Evolutionary conservation across 345 rosid species (phyloP).

Genomic region (Cardamine resedifolia): DNA sequence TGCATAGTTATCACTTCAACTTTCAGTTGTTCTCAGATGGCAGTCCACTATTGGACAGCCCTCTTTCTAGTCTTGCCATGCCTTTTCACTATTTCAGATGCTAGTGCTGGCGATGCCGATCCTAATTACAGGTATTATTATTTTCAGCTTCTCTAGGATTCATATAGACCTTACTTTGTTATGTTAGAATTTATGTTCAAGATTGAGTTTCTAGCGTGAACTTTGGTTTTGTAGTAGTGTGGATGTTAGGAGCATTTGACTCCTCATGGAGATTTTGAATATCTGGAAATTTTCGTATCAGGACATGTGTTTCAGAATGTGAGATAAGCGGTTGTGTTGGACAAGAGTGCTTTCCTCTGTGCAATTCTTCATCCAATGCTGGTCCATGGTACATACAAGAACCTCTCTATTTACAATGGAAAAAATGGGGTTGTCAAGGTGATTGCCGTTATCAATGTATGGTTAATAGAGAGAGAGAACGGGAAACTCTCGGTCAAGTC

Average conservation of each 20-base stretch:
- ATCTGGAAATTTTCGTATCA: slow-evolving; percentile 28
- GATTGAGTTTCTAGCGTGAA: neutral
- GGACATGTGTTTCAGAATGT: slow-evolving; percentile 60
- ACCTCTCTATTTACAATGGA: slow-evolving; percentile 64
- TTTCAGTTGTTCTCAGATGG: slow-evolving; percentile 41
- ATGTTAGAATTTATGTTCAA: neutral
- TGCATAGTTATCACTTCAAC: neutral
- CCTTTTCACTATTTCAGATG: slow-evolving; percentile 44
- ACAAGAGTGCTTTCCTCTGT: slow-evolving; percentile 57
- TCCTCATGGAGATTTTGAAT: neutral
- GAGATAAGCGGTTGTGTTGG: slow-evolving; percentile 69
- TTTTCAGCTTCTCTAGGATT: slow-evolving; percentile 7
- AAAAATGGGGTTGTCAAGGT: slow-evolving; percentile 68
- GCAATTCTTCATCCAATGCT: slow-evolving; percentile 57
- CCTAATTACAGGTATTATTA: slow-evolving; percentile 56
- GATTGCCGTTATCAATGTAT: slow-evolving; percentile 78
- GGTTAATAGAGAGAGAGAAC: slow-evolving; percentile 62
- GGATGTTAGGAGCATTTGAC: neutral
- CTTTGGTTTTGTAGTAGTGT: slow-evolving; percentile 7
- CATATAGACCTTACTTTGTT: neutral
- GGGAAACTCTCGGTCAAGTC: slow-evolving; percentile 43
- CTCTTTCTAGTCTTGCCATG: slow-evolving; percentile 37
- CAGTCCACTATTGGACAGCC: slow-evolving; percentile 30
- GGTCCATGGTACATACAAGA: slow-evolving; percentile 74
- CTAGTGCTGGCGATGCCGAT: slow-evolving; percentile 79